Evolutionary conservation across 2,329 filamentous ascomycete species (phyloP), one percentile per base, ranked within the genome.

Genomic region (Laburnicola sp.): DNA sequence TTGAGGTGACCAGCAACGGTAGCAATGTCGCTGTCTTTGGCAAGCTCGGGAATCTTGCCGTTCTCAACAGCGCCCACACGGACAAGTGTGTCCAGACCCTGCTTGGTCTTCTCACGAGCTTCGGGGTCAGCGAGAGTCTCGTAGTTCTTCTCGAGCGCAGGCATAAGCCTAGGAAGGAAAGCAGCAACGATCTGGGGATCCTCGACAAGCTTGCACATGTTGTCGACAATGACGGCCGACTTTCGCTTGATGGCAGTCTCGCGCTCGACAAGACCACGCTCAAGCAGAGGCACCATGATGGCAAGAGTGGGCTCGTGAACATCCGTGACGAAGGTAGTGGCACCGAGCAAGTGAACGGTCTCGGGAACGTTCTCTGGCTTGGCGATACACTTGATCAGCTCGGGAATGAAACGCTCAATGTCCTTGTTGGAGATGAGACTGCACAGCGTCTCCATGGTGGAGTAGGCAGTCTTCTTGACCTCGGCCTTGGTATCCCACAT

Each of bases 401-500:
- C 93, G 53, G 94, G 94, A 80, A 99, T 99, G 86, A 99, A 99
- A 66, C 91, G 89, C 81, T 97, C 94, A 69, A 99, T 99, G 91
- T 99, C 94, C 82, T 88, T 94, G 89, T 99, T 99, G 84, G 93
- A 90, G 71, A 99, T 97, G 68, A 99, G 82, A 76, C 86, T 85
- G 86, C 94, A 97, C 65, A 97, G 82, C 80, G 89, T 90, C 86
- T 97, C 93, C 93, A 99, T 97, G 74, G 91, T 95, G 80, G 86
- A 82, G 82, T 97, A 97, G 68, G 93, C 94, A 71, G 87, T 87
- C 81, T 96, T 94, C 88, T 97, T 97, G 81, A 99, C 91, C 76
- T 99, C 94, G 73, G 93, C 89, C 87, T 97, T 97, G 80, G 94
- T 97, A 75, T 97, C 94, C 93, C 94, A 97, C 94, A 99, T 99